A percentile compares a stretch with the other conserved stretches of the same genome.
phyloP scores from a whole-genome alignment of 2,329 filamentous ascomycete genomes.

The Xenoacremonium recifei region DNA sequence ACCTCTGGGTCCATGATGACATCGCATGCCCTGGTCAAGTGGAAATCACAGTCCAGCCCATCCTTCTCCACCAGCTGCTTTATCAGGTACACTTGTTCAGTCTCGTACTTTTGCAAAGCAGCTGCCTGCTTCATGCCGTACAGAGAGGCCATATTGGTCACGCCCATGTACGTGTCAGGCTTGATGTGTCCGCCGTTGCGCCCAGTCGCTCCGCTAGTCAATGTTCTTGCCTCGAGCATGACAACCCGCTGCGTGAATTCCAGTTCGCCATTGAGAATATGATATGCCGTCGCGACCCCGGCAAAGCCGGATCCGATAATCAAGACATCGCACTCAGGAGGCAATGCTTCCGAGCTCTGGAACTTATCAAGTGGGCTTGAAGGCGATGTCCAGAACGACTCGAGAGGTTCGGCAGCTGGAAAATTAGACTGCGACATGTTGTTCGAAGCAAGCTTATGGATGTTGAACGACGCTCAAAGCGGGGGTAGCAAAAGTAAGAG shows the following conservation, averaged over 20 bases:
- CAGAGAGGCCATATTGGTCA: neutral
- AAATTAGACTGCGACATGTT: too few species aligned
- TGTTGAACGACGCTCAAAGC: too few species aligned
- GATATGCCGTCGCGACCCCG: slow-evolving; percentile 42
- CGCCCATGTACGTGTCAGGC: slow-evolving; percentile 17
- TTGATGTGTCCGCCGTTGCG: slow-evolving; percentile 31
- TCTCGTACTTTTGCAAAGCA: slow-evolving; percentile 19
- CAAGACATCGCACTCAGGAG: slow-evolving; percentile 39
- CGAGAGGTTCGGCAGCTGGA: too few species aligned
- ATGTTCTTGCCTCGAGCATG: slow-evolving; percentile 33
- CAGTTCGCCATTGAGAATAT: slow-evolving; percentile 30
- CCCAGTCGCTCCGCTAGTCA: slow-evolving; percentile 38
- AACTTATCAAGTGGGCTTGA: slow-evolving; percentile 3
- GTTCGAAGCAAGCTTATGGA: too few species aligned
- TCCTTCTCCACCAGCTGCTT: slow-evolving; percentile 36
- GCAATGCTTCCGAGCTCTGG: slow-evolving; percentile 23
- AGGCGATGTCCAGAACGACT: slow-evolving; percentile 11
- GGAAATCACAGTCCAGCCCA: slow-evolving; percentile 42
- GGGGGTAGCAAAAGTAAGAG: too few species aligned
- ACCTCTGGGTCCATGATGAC: slow-evolving; percentile 31
- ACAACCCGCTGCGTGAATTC: slow-evolving; percentile 22
- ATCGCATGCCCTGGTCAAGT: slow-evolving; percentile 38
- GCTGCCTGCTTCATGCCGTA: slow-evolving; percentile 9
- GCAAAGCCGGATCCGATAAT: slow-evolving; percentile 48
- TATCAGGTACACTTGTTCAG: slow-evolving; percentile 19